Evolutionary conservation across 129 eudicot genomes (phyloP).

Genomic region (sunflower (Helianthus annuus)): DNA sequence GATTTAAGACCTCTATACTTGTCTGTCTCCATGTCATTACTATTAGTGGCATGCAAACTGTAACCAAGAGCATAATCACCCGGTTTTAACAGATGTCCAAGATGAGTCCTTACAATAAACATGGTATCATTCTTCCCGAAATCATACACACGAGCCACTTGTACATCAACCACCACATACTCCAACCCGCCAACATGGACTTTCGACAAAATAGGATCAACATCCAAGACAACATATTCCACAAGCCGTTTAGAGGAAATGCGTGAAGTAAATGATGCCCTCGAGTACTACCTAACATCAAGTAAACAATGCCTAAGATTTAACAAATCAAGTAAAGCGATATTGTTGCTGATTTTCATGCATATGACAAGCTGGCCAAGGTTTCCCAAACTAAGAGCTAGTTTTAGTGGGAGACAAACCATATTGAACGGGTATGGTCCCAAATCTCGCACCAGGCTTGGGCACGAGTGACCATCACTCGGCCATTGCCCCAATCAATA

Average conservation of each 20-base stretch:
- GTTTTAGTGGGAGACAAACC: slow-evolving; percentile 59
- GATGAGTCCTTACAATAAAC: too few species aligned
- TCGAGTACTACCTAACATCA: slow-evolving; percentile 21
- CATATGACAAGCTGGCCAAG: slow-evolving; percentile 59
- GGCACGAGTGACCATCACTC: too few species aligned
- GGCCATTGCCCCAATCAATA: too few species aligned
- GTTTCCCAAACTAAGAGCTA: slow-evolving; percentile 45
- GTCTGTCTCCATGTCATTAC: too few species aligned
- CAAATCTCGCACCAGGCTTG: too few species aligned
- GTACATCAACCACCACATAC: slow-evolving; percentile 55
- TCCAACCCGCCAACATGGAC: slow-evolving; percentile 9
- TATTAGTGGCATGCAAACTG: too few species aligned
- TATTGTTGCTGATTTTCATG: slow-evolving; percentile 49
- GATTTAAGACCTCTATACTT: too few species aligned
- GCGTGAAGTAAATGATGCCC: slow-evolving; percentile 6
- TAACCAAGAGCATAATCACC: too few species aligned
- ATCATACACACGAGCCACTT: slow-evolving; percentile 77
- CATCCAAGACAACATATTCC: slow-evolving; percentile 25
- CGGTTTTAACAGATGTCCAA: too few species aligned
- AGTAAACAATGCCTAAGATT: slow-evolving; percentile 2
- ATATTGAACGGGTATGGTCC: too few species aligned
- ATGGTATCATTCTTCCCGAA: slow-evolving; percentile 47
- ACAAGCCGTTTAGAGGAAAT: slow-evolving; percentile 28
- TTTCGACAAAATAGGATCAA: slow-evolving; percentile 9
- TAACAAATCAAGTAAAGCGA: slow-evolving; percentile 34